A percentile compares a stretch with the other conserved stretches of the same genome.
These are phyloP conservation scores for Sphaerobolus stellatus DNA, from an alignment of 1,284 basidiomycete species.

Conservation along the genomic window DNA sequence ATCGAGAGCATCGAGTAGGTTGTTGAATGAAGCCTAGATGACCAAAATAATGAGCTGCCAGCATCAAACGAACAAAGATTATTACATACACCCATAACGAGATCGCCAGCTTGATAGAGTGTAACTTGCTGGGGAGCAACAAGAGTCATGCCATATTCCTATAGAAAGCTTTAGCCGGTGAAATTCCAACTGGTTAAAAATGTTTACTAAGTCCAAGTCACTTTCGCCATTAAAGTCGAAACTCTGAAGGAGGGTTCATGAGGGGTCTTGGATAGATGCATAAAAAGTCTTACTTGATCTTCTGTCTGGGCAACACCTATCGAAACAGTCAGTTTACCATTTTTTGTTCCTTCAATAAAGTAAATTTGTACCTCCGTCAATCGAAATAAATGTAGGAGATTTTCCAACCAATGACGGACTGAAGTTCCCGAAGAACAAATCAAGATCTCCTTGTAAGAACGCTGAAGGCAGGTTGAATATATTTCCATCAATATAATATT, in stretches of 20 bases:
- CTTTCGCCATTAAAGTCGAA: conserved; percentile 53
- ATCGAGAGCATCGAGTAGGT: conserved; percentile 48
- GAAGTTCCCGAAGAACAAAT: conserved; percentile 43
- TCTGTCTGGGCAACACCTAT: conserved; percentile 33
- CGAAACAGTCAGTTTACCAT: too few relatives aligned
- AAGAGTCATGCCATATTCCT: conserved; percentile 48
- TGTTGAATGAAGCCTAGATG: conserved; percentile 44
- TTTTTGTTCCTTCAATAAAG: too few relatives aligned
- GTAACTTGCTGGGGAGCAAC: conserved; percentile 43
- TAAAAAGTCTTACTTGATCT: too few relatives aligned
- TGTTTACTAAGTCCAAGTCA: conserved; percentile 44
- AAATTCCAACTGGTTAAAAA: background rate
- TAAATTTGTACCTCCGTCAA: conserved; percentile 52
- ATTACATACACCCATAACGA: conserved; percentile 35
- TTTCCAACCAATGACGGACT: conserved; percentile 35
- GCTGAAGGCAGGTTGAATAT: conserved; percentile 18
- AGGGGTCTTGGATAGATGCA: too few relatives aligned
- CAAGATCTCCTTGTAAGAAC: conserved; percentile 43
- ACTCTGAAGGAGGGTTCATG: too few relatives aligned
- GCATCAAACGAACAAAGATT: background rate
- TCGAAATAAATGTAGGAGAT: conserved; percentile 35
- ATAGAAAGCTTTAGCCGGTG: background rate
- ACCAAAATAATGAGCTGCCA: background rate
- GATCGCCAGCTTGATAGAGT: conserved; percentile 50
- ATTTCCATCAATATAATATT: too few relatives aligned